Percentiles rank a stretch among this genome's conserved stretches.
Evolutionary conservation across 129 eudicot species (phyloP).

Genomic region (Lactuca sativa): DNA sequence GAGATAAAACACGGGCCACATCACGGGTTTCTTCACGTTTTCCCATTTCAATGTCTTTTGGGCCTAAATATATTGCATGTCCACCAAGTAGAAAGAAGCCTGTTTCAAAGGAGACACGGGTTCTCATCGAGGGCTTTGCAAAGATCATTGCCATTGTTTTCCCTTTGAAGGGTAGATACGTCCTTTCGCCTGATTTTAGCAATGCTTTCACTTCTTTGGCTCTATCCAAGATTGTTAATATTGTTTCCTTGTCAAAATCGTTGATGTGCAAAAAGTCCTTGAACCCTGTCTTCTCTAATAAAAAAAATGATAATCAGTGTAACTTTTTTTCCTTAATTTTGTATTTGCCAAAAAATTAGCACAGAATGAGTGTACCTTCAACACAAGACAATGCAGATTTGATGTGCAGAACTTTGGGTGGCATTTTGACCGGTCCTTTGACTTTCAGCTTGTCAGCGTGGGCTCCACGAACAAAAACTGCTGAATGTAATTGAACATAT

Average conservation of each 20-base stretch:
- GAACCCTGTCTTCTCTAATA: conserved; percentile 58
- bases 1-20: conserved; percentile 87
- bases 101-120: conserved; percentile 94
- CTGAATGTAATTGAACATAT: not conserved
- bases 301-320: conserved; percentile 2
- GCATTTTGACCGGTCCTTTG: conserved; percentile 23
- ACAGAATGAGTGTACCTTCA: conserved; percentile 31
- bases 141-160: conserved; percentile 98
- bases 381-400: conserved; percentile 34
- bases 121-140: conserved; percentile 99
- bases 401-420: conserved; percentile 25
- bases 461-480: conserved; percentile 34
- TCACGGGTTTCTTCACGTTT: conserved; percentile 99
- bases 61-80: conserved; percentile 90
- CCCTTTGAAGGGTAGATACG: conserved; percentile 86
- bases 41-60: conserved; percentile 98
- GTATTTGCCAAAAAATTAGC: not conserved
- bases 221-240: conserved; percentile 71
- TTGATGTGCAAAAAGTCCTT: conserved; percentile 77
- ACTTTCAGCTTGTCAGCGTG: conserved; percentile 23
- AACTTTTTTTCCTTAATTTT: not conserved
- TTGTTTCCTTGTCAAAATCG: conserved; percentile 81
- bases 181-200: conserved; percentile 84
- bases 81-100: conserved; percentile 93
- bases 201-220: conserved; percentile 81